Percentiles rank a stretch among this genome's conserved stretches.
These are phyloP conservation scores for Hericium rajendrae DNA, from an alignment of 768 basidiomycete genomes.

Conservation along the genomic window DNA sequence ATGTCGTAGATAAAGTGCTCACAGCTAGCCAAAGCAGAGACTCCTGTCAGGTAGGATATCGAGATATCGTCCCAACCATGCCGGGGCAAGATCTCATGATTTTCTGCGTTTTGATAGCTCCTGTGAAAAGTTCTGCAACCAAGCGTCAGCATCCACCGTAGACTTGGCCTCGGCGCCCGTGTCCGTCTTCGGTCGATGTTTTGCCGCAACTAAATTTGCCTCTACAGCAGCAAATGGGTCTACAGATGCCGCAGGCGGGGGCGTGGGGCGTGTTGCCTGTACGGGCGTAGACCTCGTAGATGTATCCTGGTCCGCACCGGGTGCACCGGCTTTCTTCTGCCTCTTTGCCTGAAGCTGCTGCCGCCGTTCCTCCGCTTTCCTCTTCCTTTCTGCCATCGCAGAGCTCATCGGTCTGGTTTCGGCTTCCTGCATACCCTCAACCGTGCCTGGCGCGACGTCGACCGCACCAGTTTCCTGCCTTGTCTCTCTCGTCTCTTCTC, in stretches of 20 bases:
- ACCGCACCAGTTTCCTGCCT: conserved; percentile 52
- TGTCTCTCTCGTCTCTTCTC: conserved; percentile 62
- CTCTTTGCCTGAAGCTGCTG: conserved; percentile 57
- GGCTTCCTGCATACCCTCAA: conserved; percentile 61
- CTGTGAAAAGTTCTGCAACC: background rate
- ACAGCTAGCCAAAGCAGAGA: too few species aligned
- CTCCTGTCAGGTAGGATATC: too few species aligned
- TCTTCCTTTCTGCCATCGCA: conserved; percentile 64
- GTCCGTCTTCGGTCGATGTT: background rate
- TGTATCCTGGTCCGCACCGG: background rate
- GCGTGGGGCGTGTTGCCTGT: background rate
- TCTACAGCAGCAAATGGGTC: background rate
- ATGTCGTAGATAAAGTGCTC: too few species aligned
- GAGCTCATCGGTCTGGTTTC: conserved; percentile 31
- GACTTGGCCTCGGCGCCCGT: too few species aligned
- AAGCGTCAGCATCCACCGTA: background rate
- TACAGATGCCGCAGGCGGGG: background rate
- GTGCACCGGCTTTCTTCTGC: conserved; percentile 31
- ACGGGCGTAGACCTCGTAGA: background rate
- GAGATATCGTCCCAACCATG: too few species aligned
- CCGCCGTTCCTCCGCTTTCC: conserved; percentile 60
- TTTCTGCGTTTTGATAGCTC: background rate
- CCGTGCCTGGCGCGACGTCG: conserved; percentile 57
- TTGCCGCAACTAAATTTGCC: background rate
- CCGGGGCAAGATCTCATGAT: background rate